Percentiles rank a stretch among this genome's conserved stretches.
These are phyloP conservation scores for Yarrowia phangngaensis DNA, from an alignment of 805 yeast species.

Conservation along the genomic window DNA sequence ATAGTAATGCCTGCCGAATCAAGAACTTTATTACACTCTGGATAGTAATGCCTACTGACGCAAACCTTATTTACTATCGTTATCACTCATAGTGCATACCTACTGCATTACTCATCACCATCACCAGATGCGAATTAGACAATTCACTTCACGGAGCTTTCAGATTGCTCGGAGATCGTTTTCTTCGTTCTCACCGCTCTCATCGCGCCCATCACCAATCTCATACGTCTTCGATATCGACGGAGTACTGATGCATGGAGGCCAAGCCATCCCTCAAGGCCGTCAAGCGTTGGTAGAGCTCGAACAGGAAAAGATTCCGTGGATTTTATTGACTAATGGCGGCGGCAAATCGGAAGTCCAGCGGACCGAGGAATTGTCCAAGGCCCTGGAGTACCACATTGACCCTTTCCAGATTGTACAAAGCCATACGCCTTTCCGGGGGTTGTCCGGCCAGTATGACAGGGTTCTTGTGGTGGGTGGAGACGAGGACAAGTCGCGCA, in stretches of 20 bases:
- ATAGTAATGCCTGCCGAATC: no score
- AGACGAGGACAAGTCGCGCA: slow-evolving; percentile 59
- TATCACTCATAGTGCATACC: no score
- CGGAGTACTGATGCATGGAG: slow-evolving; percentile 80
- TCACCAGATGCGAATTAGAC: no score
- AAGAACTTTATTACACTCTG: no score
- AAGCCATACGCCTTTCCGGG: slow-evolving; percentile 81
- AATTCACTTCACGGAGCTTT: no score
- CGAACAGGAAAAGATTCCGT: slow-evolving; percentile 58
- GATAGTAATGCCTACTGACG: no score
- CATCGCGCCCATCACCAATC: no score
- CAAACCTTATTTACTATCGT: no score
- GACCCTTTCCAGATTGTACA: slow-evolving; percentile 65
- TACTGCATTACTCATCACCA: no score
- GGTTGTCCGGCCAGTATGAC: slow-evolving; percentile 50
- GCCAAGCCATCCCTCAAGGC: slow-evolving; percentile 63
- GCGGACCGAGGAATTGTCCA: slow-evolving; percentile 54
- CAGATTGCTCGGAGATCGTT: no score
- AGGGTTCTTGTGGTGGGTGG: slow-evolving; percentile 86
- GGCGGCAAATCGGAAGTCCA: slow-evolving; percentile 71
- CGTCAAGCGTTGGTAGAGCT: slow-evolving; percentile 54
- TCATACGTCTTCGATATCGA: slow-evolving; percentile 50
- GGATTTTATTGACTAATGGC: slow-evolving; percentile 82
- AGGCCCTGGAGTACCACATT: slow-evolving; percentile 43
- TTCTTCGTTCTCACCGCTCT: no score